Evolutionary conservation across 169 alveolate genomes (phyloP), one percentile per base, ranked within the genome.

Genomic region (Plasmodium berghei): DNA sequence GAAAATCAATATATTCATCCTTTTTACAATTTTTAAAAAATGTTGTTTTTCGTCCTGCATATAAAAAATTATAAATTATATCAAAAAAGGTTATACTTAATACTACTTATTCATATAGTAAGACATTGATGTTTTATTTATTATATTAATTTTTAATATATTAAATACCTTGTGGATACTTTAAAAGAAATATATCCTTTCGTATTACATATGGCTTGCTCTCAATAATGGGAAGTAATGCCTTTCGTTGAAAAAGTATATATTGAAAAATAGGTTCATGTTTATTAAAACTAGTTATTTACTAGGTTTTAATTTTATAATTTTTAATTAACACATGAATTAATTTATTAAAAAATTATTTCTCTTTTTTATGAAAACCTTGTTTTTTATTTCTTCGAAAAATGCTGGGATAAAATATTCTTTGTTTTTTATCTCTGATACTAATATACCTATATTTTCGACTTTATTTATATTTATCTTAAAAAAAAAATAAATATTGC

Each of bases 331-430:
- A 34, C 6, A 34, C 42, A 34, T 34, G 8, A 34, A 34, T 34
- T 34, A 34, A 34, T 34, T 34, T 34, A 34, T 34, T 34, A 34
- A 34, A 34, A 34, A 34, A 34, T 56, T 56, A 63, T 77, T 55
- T n/a, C 5, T 22, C 18, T 42, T 16, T 24, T 61, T 66, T 24
- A 12, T 22, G 63, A 18, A 12, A 20, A 83, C 90, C 62, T 83
- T 83, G 40, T 69, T 71, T 61, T 58, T 66, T 18, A 83, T 56
- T 61, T 66, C 67, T 52, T 83, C 85, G 49, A 56, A 83, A 71
- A 83, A 83, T 3, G 90, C 90, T 4, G 85, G 90, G 10, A 83
- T 54, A 10, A 83, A 67, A 61, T 83, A 83, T 26, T 83, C 85
- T 5, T 54, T 83, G 20, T 83, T 83, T 55, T 62, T 59, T 14